Conservation (phyloP, 768 basidiomycete species). For the Auriculariales sp. region DNA sequence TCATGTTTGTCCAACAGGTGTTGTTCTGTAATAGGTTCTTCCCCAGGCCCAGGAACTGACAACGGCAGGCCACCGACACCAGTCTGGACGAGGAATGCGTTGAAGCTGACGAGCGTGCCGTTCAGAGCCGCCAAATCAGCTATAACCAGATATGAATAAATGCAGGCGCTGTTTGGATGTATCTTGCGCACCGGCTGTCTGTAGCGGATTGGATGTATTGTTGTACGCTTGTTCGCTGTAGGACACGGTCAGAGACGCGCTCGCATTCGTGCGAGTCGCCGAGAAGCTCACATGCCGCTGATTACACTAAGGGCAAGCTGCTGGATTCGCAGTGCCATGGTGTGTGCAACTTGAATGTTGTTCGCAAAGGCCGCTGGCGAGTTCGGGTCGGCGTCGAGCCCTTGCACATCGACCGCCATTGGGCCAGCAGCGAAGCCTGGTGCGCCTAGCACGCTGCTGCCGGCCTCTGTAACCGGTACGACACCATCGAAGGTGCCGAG, state of each 20-base stretch:
- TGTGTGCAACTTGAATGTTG: background rate
- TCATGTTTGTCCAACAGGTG: background rate
- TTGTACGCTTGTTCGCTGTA: background rate
- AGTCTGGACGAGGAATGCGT: background rate
- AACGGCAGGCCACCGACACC: background rate
- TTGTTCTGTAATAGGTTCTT: background rate
- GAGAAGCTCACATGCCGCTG: background rate
- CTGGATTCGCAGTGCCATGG: background rate
- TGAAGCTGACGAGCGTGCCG: background rate
- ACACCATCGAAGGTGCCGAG: no score
- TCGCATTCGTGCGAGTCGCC: background rate
- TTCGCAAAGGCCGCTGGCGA: background rate
- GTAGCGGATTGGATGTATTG: background rate
- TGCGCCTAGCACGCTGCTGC: no score
- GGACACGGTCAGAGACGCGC: background rate
- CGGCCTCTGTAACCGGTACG: no score
- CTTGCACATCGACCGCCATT: no score
- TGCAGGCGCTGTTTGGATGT: background rate
- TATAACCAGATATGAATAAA: background rate
- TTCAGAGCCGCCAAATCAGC: background rate
- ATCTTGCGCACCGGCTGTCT: background rate
- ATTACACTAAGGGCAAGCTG: background rate
- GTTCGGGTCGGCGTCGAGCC: background rate
- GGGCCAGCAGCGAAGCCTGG: no score
- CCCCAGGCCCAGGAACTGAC: no score